Conservation (phyloP, 2,329 filamentous ascomycete species). For the Stemphylium lycopersici region DNA sequence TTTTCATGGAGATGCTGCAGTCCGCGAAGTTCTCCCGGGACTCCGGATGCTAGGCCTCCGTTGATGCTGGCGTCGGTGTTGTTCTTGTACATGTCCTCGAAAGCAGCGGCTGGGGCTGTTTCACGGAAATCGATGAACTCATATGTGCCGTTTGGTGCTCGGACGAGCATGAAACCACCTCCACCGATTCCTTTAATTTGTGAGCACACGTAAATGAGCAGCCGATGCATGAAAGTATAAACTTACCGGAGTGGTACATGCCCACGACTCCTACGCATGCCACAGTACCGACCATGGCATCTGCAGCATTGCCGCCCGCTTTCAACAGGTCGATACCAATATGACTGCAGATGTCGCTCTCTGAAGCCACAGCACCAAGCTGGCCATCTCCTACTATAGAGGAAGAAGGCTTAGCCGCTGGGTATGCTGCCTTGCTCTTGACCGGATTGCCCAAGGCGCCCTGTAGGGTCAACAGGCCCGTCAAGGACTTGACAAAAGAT, state of each 20-base stretch:
- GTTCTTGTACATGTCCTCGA: constrained; percentile 82
- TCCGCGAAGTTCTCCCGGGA: constrained; percentile 78
- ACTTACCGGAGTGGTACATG: constrained; percentile 54
- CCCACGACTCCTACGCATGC: constrained; percentile 57
- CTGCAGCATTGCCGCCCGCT: constrained; percentile 59
- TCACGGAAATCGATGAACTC: constrained; percentile 92
- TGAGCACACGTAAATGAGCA: constrained; percentile 5
- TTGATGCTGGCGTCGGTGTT: constrained; percentile 70
- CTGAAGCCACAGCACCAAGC: constrained; percentile 55
- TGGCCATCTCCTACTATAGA: constrained; percentile 30
- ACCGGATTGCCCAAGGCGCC: constrained; percentile 35
- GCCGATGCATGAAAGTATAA: neutral
- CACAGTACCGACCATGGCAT: constrained; percentile 56
- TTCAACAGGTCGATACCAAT: constrained; percentile 56
- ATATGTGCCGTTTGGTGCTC: constrained; percentile 73
- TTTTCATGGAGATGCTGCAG: constrained; percentile 77
- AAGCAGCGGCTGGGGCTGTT: constrained; percentile 80
- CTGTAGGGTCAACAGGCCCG: constrained; percentile 37
- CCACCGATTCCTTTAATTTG: constrained; percentile 75
- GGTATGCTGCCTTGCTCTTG: constrained; percentile 10
- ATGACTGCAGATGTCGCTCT: constrained; percentile 53
- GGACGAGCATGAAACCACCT: constrained; percentile 87
- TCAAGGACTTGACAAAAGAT: constrained; percentile 27
- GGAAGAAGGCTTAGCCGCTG: constrained; percentile 1
- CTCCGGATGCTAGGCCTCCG: constrained; percentile 71